Evolutionary conservation across 73 alveolate species (phyloP).

Genomic region (Blepharisma japonicum): DNA sequence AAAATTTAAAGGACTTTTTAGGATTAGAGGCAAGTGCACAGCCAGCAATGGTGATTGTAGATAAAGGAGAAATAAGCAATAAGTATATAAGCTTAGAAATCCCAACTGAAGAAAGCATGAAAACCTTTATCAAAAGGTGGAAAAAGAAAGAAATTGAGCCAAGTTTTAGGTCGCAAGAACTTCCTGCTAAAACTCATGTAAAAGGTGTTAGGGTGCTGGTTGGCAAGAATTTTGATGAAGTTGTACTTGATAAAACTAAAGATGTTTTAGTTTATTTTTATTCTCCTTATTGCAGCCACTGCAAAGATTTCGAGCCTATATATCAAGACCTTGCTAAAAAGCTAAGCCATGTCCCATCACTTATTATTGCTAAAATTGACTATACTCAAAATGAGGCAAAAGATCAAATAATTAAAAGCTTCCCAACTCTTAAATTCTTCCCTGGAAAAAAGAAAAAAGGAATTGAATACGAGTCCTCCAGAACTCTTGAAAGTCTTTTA

Average conservation of each 20-base stretch:
- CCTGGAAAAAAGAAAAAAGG: not conserved
- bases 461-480: not conserved
- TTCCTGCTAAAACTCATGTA: constrained; percentile 50
- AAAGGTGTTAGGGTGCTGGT: constrained; percentile 66
- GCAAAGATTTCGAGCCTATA: constrained; percentile 78
- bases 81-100: constrained; percentile 43
- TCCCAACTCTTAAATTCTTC: not conserved
- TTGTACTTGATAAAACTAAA: constrained; percentile 58
- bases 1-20: constrained; percentile 61
- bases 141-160: constrained; percentile 43
- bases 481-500: too few species aligned
- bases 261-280: constrained; percentile 83
- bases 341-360: constrained; percentile 54
- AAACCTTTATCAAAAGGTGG: constrained; percentile 51
- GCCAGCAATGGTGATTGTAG: constrained; percentile 56
- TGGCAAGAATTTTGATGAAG: constrained; percentile 70
- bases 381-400: constrained; percentile 66
- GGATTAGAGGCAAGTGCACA: constrained; percentile 46
- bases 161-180: constrained; percentile 62
- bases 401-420: constrained; percentile 29
- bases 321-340: constrained; percentile 70
- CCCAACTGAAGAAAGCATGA: constrained; percentile 43
- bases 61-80: constrained; percentile 47
- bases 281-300: constrained; percentile 90
- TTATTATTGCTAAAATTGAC: constrained; percentile 66